Conservation (phyloP, 2,329 filamentous ascomycete genomes). For the Penicillium sp. region DNA sequence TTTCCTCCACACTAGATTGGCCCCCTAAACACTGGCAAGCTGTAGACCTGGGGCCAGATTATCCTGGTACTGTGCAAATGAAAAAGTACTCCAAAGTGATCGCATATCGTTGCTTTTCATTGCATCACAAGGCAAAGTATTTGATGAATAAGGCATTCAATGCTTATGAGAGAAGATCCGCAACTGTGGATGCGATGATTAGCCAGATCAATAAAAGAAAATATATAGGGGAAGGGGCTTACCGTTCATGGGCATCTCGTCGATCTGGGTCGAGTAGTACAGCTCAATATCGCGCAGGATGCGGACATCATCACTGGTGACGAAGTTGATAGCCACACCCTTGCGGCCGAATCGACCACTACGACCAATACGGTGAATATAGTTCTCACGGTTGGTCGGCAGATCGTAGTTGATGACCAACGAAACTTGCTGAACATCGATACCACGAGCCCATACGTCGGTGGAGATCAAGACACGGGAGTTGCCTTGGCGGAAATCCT, state of each 20-base stretch:
- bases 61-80: not conserved
- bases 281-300: constrained; percentile 99
- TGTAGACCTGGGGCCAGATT: not conserved
- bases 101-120: constrained; percentile 8
- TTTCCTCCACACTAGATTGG: constrained; percentile 42
- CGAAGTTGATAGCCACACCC: constrained; percentile 99
- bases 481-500: constrained; percentile 99
- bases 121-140: constrained; percentile 8
- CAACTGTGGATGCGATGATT: constrained; percentile 29
- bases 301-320: constrained; percentile 97
- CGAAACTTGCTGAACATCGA: constrained; percentile 99
- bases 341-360: constrained; percentile 99
- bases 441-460: constrained; percentile 97
- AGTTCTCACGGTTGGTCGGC: constrained; percentile 98
- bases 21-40: constrained; percentile 7
- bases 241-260: constrained; percentile 99
- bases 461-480: constrained; percentile 98
- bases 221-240: constrained; percentile 48
- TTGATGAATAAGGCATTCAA: constrained; percentile 1
- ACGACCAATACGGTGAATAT: constrained; percentile 99
- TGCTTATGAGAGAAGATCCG: constrained; percentile 42
- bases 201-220: constrained; percentile 6
- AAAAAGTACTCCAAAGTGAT: not conserved
- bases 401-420: constrained; percentile 99
- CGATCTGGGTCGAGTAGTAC: constrained; percentile 99